Base-by-base conservation (phyloP, 192 early-diverging fungal genomes). In the Rhizoclosmatium sp. region DNA sequence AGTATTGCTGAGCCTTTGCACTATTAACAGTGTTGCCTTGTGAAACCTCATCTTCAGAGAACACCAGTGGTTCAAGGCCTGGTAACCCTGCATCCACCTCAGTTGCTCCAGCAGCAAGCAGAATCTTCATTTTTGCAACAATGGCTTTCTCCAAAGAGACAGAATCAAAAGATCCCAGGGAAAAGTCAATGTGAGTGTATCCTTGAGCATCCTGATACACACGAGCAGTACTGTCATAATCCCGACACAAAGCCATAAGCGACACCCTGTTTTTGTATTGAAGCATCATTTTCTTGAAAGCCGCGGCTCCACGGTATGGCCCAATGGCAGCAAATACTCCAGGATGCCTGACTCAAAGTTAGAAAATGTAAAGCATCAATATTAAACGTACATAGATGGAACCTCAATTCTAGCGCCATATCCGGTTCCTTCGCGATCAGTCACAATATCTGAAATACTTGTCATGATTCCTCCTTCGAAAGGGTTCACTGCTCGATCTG, bases 351-450 rank as follows among this genome's bases (percentile, higher is more conserved):
- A 31, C 31, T 31, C 31, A 31, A 31, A 31, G 31, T 31, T 31
- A 31, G 31, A 31, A 31, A 31, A 31, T 31, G 31, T 31, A 0
- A 31, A 31, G 0, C 31, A 31, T 31, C 31, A 31, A 31, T 0
- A 59, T 31, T 31, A 31, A 31, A 0, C 31, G 0, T 31, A 31
- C 48, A 72, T 59, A 19, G 19, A 59, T 23, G 71, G 71, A 59
- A 72, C 42, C 42, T 94, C 92, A 4, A 95, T 70, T 71, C 89
- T 89, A 49, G 89, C 86, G 41, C 94, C 93, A 68, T 93, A 93
- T 23, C 88, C 84, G 4, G 87, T 61, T 21, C 90, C 88, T 67
- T 92, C 89, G 0, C 86, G 74, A 65, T 94, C 88, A 54, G 92
- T 91, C 2, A 81, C 85, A 4, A 85, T 84, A 16, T 84, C 81